Evolutionary conservation across 352 stramenopile genomes (phyloP).

Genomic region (Pythium dissimile): DNA sequence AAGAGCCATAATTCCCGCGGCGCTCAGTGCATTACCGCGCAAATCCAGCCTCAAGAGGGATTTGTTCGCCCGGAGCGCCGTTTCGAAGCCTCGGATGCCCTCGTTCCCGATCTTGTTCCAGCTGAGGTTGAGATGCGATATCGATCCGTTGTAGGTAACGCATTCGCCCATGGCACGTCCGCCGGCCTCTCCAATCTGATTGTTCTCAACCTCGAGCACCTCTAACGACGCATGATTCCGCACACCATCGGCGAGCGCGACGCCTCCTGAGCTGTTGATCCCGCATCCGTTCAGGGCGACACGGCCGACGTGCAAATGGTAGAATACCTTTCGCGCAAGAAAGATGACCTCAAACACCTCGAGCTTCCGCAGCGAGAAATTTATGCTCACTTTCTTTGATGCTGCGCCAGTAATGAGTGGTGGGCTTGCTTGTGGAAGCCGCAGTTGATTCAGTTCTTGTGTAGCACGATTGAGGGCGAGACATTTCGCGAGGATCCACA

Average conservation of each 20-base stretch:
- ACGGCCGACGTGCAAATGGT: constrained; percentile 58
- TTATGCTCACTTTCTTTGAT: constrained; percentile 38
- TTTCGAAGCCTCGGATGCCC: constrained; percentile 37
- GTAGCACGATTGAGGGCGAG: constrained; percentile 61
- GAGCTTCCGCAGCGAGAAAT: constrained; percentile 40
- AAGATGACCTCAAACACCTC: constrained; percentile 64
- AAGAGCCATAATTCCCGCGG: constrained; percentile 47
- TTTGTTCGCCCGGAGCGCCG: constrained; percentile 47
- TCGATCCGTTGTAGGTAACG: constrained; percentile 49
- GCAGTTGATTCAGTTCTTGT: constrained; percentile 52
- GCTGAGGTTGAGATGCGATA: constrained; percentile 72
- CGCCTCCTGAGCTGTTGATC: constrained; percentile 46
- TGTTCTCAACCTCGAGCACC: constrained; percentile 70
- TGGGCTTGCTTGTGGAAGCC: constrained; percentile 23
- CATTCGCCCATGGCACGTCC: constrained; percentile 57
- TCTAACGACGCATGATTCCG: constrained; percentile 63
- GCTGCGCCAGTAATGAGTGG: constrained; percentile 9
- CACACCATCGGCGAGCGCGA: constrained; percentile 54
- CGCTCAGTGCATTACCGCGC: constrained; percentile 57
- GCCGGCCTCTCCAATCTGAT: constrained; percentile 39
- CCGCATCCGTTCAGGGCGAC: constrained; percentile 58
- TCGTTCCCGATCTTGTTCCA: constrained; percentile 72
- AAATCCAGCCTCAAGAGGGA: constrained; percentile 56
- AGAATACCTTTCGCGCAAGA: constrained; percentile 61
- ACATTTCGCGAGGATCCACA: constrained; percentile 66